phyloP scores from a whole-genome alignment of 2,329 filamentous ascomycete genomes.

The Hawksworthiomyces lignivorus region DNA sequence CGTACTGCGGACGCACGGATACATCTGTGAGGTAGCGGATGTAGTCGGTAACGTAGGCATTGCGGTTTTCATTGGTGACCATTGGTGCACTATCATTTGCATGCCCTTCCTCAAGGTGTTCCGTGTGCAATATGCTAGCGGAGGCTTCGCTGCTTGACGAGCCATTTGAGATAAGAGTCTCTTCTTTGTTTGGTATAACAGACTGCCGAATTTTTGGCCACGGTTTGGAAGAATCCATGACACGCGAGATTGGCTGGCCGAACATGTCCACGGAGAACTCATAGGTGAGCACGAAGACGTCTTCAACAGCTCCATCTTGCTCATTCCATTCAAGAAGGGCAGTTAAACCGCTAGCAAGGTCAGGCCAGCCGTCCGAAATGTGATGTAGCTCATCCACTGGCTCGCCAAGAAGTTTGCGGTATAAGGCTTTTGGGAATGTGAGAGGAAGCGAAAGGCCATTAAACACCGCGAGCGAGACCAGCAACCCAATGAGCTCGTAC shows the following conservation, averaged over 20 bases:
- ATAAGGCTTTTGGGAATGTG: slow-evolving; percentile 79
- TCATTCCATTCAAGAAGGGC: slow-evolving; percentile 70
- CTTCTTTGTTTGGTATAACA: slow-evolving; percentile 4
- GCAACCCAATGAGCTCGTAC: slow-evolving; percentile 77
- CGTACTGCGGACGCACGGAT: slow-evolving; percentile 68
- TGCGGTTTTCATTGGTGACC: slow-evolving; percentile 75
- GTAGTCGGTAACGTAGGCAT: slow-evolving; percentile 76
- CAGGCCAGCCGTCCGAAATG: slow-evolving; percentile 82
- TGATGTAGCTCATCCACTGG: slow-evolving; percentile 64
- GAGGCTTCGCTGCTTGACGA: too few relatives aligned
- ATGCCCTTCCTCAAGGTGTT: slow-evolving; percentile 6
- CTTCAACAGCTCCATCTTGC: slow-evolving; percentile 65
- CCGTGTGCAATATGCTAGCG: slow-evolving; percentile 12
- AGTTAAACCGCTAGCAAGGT: slow-evolving; percentile 66
- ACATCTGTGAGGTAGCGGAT: slow-evolving; percentile 73
- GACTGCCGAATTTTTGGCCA: slow-evolving; percentile 47
- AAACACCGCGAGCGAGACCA: slow-evolving; percentile 86
- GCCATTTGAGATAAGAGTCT: background rate
- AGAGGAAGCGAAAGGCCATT: slow-evolving; percentile 89
- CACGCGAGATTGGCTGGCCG: slow-evolving; percentile 47
- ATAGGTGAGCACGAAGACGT: slow-evolving; percentile 77
- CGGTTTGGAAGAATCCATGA: slow-evolving; percentile 39
- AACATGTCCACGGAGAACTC: slow-evolving; percentile 65
- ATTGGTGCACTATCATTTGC: slow-evolving; percentile 49
- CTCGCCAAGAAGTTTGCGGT: slow-evolving; percentile 67